Percentiles rank a stretch among this genome's conserved stretches.
These are phyloP conservation scores for Boletus tomentosulus DNA, from an alignment of 768 basidiomycete genomes.

Conservation along the genomic window DNA sequence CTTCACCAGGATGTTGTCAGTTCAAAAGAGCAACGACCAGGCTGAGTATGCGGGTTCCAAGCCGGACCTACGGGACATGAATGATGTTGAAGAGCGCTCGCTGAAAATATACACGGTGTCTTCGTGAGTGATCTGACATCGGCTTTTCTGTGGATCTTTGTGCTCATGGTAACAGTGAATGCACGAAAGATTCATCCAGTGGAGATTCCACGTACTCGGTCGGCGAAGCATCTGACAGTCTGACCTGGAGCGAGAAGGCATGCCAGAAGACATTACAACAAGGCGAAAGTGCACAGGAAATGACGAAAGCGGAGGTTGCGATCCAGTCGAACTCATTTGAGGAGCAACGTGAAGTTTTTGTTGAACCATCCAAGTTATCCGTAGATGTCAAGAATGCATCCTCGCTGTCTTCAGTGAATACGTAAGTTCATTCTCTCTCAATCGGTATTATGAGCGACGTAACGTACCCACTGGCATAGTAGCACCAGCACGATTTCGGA, in stretches of 20 bases:
- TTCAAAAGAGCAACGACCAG: background rate
- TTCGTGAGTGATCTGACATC: constrained; percentile 1
- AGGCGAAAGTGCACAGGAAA: background rate
- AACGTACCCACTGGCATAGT: background rate
- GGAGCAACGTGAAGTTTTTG: background rate
- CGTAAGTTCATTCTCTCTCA: background rate
- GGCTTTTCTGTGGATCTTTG: background rate
- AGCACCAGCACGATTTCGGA: background rate
- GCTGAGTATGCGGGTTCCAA: background rate
- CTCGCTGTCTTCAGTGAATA: background rate
- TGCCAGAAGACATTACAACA: background rate
- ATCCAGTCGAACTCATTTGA: background rate
- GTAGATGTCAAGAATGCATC: background rate
- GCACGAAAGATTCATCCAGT: background rate
- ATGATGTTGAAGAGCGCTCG: background rate
- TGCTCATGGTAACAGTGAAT: background rate
- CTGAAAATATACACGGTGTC: background rate
- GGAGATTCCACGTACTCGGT: background rate
- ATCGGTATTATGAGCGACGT: too few relatives aligned
- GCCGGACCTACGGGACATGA: background rate
- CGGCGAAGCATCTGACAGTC: background rate
- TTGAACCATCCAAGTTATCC: background rate
- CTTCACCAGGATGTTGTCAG: background rate
- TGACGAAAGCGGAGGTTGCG: background rate
- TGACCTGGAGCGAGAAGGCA: background rate